These are phyloP conservation scores for Zymoseptoria crescenta DNA, from an alignment of 2,329 filamentous ascomycete species.

Conservation along the genomic window DNA sequence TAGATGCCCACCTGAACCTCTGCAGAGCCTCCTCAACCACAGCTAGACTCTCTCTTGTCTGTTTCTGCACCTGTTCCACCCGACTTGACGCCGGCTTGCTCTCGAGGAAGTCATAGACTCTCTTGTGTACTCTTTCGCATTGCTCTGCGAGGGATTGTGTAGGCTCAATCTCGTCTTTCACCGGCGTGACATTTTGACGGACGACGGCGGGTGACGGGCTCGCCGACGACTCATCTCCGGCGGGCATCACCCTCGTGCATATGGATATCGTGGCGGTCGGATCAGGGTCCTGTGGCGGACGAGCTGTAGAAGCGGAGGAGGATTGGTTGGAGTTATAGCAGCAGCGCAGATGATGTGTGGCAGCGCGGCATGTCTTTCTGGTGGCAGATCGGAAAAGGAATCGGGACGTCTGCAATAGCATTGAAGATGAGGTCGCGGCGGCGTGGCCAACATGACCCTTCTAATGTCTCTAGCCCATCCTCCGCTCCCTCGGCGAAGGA, in stretches of 20 bases:
- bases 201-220: not conserved
- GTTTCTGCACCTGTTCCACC: conserved; percentile 60
- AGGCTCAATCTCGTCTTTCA: not conserved
- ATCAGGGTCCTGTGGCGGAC: not conserved
- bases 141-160: conserved; percentile 30
- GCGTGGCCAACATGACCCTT: not conserved
- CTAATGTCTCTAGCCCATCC: not conserved
- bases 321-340: not conserved
- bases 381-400: not conserved
- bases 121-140: conserved; percentile 47
- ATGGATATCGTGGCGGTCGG: not conserved
- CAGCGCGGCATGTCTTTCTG: not conserved
- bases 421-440: not conserved
- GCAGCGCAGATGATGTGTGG: not conserved
- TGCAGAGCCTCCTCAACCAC: conserved; percentile 69
- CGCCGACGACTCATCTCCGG: conserved; percentile 3
- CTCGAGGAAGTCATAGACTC: conserved; percentile 59
- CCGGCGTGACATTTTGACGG: not conserved
- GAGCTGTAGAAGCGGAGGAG: not conserved
- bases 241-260: conserved; percentile 4
- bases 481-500: not conserved
- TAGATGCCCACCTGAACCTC: conserved; percentile 59
- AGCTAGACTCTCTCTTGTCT: conserved; percentile 62
- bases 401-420: not conserved
- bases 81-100: conserved; percentile 49